Base-by-base conservation (phyloP, 164 flowering plant genomes). In the Magnolia officinalis region DNA sequence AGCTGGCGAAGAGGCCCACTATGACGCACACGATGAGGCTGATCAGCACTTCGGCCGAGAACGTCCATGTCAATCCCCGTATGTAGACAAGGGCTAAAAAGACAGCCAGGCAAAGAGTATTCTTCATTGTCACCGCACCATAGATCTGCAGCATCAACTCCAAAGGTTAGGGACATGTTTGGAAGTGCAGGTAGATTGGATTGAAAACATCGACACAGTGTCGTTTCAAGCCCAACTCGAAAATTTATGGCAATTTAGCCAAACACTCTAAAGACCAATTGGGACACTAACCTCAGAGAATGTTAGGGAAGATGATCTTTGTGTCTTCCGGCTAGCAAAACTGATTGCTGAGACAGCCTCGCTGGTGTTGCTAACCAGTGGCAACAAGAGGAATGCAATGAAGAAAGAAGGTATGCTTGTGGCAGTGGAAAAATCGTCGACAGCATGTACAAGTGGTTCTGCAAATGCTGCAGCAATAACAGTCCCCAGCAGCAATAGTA, bases 301-400 rank as follows among this genome's bases (percentile, higher is more conserved):
- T 59, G 97, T 90, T 70, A 95, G 81, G 5, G 98, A 95, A 37
- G 96, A 84, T 52, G 93, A 88, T 80, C 88, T 89, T 67, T 73
- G 74, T 77, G 85, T 93, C 77, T 93, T 90, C 18, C 91, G 84
- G 80, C 87, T 86, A 9, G 98, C 84, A 80, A 90, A 90, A 37
- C 88, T 94, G 16, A 94, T 86, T 55, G 96, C 94, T 2, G 97
- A 90, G 20, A 94, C 91, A 7, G 97, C 91, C 76, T 91, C 95
- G 72, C 96, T 93, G 58, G 98, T 89, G 86, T 94, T 94, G 70
- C 95, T 95, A 52, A 95, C 97, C 75, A 95, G 79, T 1, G 98
- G 98, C 49, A 95, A 81, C 10, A 82, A 91, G 64, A 95, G 87
- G 59, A 95, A 95, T 61, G 97, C 93, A 74, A 95, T 90, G 86